Conservation (phyloP, 148 eudicot species). For the Heliamphora exappendiculata region DNA sequence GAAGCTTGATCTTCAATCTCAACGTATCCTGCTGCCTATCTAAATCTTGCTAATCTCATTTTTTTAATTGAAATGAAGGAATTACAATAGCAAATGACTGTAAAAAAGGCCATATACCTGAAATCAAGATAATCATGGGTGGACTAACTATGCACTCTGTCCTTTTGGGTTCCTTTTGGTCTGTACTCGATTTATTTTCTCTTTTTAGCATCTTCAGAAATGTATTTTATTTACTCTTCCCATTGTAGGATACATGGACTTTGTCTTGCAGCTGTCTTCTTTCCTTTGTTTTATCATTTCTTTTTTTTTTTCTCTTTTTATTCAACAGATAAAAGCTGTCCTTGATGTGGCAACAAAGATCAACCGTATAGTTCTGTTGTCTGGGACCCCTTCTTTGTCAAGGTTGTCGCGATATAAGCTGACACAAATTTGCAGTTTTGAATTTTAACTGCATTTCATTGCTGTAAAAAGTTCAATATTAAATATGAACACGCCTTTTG, state of each 20-base stretch:
- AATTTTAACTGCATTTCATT: neutral
- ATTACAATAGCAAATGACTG: neutral
- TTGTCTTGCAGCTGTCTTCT: neutral
- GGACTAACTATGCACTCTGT: neutral
- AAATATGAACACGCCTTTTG: neutral
- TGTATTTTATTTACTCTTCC: neutral
- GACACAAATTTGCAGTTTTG: conserved; percentile 11
- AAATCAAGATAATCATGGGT: neutral
- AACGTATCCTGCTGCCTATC: neutral
- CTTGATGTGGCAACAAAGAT: conserved; percentile 75
- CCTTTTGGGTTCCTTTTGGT: neutral
- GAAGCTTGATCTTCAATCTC: neutral
- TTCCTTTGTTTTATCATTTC: neutral
- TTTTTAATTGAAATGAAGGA: neutral
- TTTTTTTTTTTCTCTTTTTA: conserved; percentile 12
- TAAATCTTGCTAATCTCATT: neutral
- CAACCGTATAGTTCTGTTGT: conserved; percentile 62
- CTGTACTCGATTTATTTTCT: neutral
- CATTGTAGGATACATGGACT: neutral
- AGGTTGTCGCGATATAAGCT: conserved; percentile 52
- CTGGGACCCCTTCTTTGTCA: conserved; percentile 97
- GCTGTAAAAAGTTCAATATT: conserved; percentile 5
- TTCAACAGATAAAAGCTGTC: conserved; percentile 60
- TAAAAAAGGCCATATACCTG: neutral
- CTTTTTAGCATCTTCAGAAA: neutral